Conservation (phyloP, 345 rosid species). For the Sonneratia caseolaris region DNA sequence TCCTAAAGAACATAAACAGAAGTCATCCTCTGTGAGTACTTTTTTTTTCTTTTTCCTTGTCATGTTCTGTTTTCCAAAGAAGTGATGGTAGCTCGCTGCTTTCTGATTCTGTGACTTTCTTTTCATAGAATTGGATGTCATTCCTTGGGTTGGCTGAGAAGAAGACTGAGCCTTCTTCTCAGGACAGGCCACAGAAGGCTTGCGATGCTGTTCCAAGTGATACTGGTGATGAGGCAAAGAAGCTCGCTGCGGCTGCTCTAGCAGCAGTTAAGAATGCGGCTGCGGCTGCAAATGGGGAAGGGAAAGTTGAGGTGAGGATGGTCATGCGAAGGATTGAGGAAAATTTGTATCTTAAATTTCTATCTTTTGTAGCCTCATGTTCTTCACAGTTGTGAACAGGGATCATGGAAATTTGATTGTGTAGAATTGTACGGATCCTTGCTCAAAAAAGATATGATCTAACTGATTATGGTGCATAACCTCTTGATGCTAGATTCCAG, state of each 20-base stretch:
- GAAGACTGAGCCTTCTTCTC: constrained; percentile 10
- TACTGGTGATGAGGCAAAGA: constrained; percentile 51
- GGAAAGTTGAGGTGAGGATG: constrained; percentile 66
- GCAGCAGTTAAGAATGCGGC: constrained; percentile 76
- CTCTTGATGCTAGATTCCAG: not conserved
- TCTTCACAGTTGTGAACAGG: not conserved
- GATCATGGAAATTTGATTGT: not conserved
- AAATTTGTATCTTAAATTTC: not conserved
- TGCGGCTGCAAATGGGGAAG: constrained; percentile 40
- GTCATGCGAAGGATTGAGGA: not conserved
- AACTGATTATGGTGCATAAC: not conserved
- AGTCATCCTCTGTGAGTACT: constrained; percentile 34
- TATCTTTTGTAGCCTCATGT: not conserved
- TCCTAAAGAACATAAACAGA: constrained; percentile 17
- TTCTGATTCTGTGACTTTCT: constrained; percentile 1
- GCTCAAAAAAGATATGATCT: not conserved
- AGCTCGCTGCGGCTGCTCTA: constrained; percentile 76
- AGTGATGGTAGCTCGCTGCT: not conserved
- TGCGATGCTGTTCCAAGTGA: constrained; percentile 16
- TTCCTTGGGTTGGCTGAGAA: constrained; percentile 35
- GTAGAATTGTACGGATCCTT: not conserved
- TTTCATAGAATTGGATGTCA: constrained; percentile 36
- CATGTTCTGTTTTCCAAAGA: not conserved
- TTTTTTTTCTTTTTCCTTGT: not conserved
- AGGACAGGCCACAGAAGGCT: constrained; percentile 11